phyloP scores from a whole-genome alignment of 2,329 filamentous ascomycete species.

The Cercospora brassicicola region DNA sequence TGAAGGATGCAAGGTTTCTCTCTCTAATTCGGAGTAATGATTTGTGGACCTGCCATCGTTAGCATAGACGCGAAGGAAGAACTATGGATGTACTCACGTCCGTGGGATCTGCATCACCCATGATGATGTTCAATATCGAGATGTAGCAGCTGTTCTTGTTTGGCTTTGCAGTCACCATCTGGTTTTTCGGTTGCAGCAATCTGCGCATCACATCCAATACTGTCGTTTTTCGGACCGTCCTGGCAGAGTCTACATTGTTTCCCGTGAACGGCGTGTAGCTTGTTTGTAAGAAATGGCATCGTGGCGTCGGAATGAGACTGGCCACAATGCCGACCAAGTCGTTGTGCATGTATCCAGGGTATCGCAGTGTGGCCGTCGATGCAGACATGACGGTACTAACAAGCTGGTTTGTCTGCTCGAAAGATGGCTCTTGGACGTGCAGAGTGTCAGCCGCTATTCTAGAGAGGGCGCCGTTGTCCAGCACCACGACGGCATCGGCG shows the following conservation, averaged over 20 bases:
- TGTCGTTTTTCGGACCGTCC: slow-evolving; percentile 96
- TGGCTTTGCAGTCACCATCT: slow-evolving; percentile 95
- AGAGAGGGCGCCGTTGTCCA: slow-evolving; percentile 92
- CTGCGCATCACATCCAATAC: slow-evolving; percentile 97
- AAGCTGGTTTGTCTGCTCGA: slow-evolving; percentile 95
- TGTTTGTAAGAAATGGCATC: slow-evolving; percentile 97
- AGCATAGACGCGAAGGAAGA: too few relatives aligned
- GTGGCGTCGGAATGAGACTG: slow-evolving; percentile 90
- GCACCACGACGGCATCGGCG: slow-evolving; percentile 93
- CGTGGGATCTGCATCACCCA: slow-evolving; percentile 95
- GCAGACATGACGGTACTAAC: slow-evolving; percentile 98
- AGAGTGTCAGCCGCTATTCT: slow-evolving; percentile 91
- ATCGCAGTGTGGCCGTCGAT: slow-evolving; percentile 91
- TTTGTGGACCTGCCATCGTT: slow-evolving; percentile 73
- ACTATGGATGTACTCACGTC: too few relatives aligned
- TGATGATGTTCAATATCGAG: slow-evolving; percentile 97
- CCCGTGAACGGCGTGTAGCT: slow-evolving; percentile 97
- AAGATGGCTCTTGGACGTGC: slow-evolving; percentile 92
- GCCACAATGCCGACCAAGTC: slow-evolving; percentile 96
- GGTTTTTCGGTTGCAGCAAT: slow-evolving; percentile 93
- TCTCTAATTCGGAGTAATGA: slow-evolving; percentile 93
- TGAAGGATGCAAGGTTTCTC: slow-evolving; percentile 89
- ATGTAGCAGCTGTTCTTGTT: slow-evolving; percentile 99
- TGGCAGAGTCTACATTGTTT: slow-evolving; percentile 93
- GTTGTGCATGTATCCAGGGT: slow-evolving; percentile 99